These are phyloP conservation scores for Fusarium miscanthi DNA, from an alignment of 2,329 filamentous ascomycete genomes.

Conservation along the genomic window DNA sequence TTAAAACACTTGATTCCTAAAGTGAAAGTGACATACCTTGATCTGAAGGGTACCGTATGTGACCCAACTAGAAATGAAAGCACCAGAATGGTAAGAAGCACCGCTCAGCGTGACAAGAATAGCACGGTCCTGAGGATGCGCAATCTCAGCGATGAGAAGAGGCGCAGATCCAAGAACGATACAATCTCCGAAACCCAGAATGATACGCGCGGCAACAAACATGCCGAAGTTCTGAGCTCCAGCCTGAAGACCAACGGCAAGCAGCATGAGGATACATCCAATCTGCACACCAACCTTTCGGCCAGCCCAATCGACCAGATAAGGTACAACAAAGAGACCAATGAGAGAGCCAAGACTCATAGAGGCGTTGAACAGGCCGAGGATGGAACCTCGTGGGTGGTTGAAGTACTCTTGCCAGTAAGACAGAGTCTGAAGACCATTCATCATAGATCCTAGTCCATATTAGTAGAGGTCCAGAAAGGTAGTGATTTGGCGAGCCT, in stretches of 20 bases:
- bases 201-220: slow-evolving; percentile 24
- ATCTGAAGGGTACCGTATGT: slow-evolving; percentile 19
- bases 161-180: slow-evolving; percentile 7
- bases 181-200: slow-evolving; percentile 18
- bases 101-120: slow-evolving; percentile 14
- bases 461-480: not conserved
- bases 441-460: slow-evolving; percentile 8
- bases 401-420: slow-evolving; percentile 33
- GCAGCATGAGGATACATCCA: slow-evolving; percentile 14
- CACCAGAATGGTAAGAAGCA: slow-evolving; percentile 11
- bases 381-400: slow-evolving; percentile 14
- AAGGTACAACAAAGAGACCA: slow-evolving; percentile 24
- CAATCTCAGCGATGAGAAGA: slow-evolving; percentile 15
- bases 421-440: slow-evolving; percentile 21
- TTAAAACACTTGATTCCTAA: accelerated
- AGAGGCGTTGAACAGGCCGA: slow-evolving; percentile 22
- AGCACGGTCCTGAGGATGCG: slow-evolving; percentile 16
- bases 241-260: slow-evolving; percentile 17
- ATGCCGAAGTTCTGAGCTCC: slow-evolving; percentile 27
- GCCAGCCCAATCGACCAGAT: slow-evolving; percentile 22
- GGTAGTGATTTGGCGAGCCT: too few relatives aligned
- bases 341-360: slow-evolving; percentile 31
- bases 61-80: slow-evolving; percentile 21
- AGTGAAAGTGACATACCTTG: not conserved
- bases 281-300: slow-evolving; percentile 22